Base-by-base conservation (phyloP, 306 rosid species). In the Medicago arabica region DNA sequence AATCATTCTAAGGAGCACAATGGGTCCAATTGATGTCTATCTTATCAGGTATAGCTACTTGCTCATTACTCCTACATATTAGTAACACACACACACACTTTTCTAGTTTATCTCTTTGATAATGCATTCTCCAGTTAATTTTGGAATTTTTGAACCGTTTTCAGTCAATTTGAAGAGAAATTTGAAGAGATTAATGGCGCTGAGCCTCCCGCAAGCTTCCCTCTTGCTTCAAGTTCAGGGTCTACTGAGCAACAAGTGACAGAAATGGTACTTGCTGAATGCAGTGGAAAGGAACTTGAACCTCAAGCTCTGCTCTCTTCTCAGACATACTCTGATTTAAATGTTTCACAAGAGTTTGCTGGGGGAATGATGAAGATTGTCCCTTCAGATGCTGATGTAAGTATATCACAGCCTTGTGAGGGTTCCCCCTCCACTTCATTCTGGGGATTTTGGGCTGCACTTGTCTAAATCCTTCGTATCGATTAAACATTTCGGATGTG, bases 11-110 rank as follows among this genome's bases (percentile, higher is more conserved):
- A 89, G 99, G 89, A 96, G 99, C 87, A 87, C 99, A 62, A 96
- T 96, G 99, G 99, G 99, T 46, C 98, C 99, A 38, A 90, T 96
- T 73, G 99, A 96, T 82, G 97, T 96, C 77, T 96, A 96, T 82
- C 97, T 96, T 78, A 92, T 96, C 86, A 96, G 99, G 99, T 95
- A 83, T 63, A 9, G 11, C 63, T 85, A 70, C 74, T 80, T 61
- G 19, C 44, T 61, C 15, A 31, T 61, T 31, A 61, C 13, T 34
- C 67, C 44, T 6, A 34, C 38, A 28, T 28, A 28, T 34, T 34
- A 34, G 7, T 34, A 34, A 21, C 23, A 21, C 23, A 21, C 23
- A 21, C 23, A 21, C 23, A 21, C 23, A 21, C 23, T 54, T 76
- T 47, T 72, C 39, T 72, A 58, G 40, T 73, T 64, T 46, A 18